Percentiles rank a stretch among this genome's conserved stretches.
These are phyloP conservation scores for Phytophthora uliginosa DNA, from an alignment of 352 stramenopile species.

Conservation along the genomic window DNA sequence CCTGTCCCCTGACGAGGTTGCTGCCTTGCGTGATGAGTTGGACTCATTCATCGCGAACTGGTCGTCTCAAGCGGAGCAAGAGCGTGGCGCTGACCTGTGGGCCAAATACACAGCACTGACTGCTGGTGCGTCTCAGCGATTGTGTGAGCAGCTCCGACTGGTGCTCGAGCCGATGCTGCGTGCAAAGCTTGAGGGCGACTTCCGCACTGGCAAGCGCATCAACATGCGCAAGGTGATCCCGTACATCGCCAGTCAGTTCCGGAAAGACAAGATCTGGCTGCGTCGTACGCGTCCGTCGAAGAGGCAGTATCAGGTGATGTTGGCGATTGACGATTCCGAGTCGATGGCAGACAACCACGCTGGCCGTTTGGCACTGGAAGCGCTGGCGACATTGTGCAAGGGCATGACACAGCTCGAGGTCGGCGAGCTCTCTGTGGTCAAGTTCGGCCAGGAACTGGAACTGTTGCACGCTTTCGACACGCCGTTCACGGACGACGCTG, in stretches of 20 bases:
- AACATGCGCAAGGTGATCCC: constrained; percentile 99
- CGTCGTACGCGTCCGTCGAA: constrained; percentile 98
- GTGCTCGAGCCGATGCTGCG: constrained; percentile 99
- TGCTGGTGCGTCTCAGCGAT: constrained; percentile 90
- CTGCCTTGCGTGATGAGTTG: constrained; percentile 78
- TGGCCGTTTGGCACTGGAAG: constrained; percentile 96
- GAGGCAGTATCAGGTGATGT: constrained; percentile 98
- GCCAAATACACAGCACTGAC: constrained; percentile 95
- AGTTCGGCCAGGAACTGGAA: constrained; percentile 98
- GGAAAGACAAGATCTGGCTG: constrained; percentile 99
- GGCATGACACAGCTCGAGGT: constrained; percentile 98
- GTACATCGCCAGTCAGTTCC: constrained; percentile 99
- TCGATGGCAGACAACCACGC: constrained; percentile 99
- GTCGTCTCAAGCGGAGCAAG: constrained; percentile 54
- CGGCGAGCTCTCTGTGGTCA: constrained; percentile 93
- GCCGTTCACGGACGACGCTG: constrained; percentile 97
- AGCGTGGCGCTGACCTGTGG: constrained; percentile 89
- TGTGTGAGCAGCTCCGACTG: constrained; percentile 99
- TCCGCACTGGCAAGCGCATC: constrained; percentile 99
- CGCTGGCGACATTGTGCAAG: constrained; percentile 97
- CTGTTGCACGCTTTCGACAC: constrained; percentile 98
- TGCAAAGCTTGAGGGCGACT: constrained; percentile 98
- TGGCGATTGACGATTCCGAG: constrained; percentile 99
- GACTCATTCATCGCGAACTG: constrained; percentile 83
- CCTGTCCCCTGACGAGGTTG: constrained; percentile 74